Evolutionary conservation across 768 basidiomycete species (phyloP), one percentile per base, ranked within the genome.

Genomic region (Pleurotus citrinopileatus): DNA sequence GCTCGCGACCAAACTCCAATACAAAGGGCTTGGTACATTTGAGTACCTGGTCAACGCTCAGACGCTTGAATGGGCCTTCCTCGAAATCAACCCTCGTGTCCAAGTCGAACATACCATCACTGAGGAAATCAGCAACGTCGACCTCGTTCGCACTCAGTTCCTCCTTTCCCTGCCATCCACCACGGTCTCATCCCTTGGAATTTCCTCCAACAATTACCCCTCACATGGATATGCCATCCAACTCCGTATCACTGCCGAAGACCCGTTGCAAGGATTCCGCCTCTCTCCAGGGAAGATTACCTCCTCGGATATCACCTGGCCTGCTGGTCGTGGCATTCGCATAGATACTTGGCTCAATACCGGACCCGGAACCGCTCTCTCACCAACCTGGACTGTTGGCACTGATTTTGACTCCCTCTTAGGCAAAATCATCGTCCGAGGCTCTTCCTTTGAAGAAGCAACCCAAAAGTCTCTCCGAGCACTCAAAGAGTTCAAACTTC

Each of bases 21-120:
- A 95, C 72, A 77, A 84, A 56, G 91, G 92, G 60, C 89, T 93
- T 13, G 91, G 93, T 53, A 94, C 92, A 15, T 90, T 88, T 40
- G 93, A 95, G 72, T 94, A 90, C 76, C 76, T 95, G 57, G 83
- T 94, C 60, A 91, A 94, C 47, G 51, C 63, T 62, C 80, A 86
- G 59, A 78, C 80, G 61, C 80, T 81, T 57, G 73, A 88, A 57
- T 89, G 91, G 73, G 91, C 93, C 69, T 94, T 94, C 69, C 88
- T 94, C 59, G 91, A 94, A 67, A 91, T 94, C 59, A 92, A 92
- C 67, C 89, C 92, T 20, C 87, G 92, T 69, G 89, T 94, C 52
- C 93, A 95, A 67, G 93, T 95, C 66, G 93, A 94, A 66, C 93
- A 94, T 71, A 94, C 93, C 42, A 84, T 94, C 60, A 92, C 93